Percentiles rank a stretch among this genome's conserved stretches.
These are phyloP conservation scores for Theobroma cacao DNA, from an alignment of 345 rosid species.

Conservation along the genomic window DNA sequence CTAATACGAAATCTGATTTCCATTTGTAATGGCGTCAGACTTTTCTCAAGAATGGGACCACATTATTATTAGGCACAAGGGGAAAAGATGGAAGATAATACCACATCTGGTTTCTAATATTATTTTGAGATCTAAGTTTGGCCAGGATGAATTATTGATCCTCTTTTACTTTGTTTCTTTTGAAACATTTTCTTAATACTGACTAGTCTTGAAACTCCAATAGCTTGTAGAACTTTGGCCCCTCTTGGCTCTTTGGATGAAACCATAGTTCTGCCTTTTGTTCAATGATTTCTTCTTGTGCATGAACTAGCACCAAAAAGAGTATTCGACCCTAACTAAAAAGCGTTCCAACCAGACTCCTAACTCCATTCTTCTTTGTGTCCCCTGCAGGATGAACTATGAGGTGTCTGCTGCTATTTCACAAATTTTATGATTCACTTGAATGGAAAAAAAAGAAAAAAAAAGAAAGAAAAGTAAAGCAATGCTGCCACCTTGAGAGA, in stretches of 20 bases:
- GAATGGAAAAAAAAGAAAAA: background rate
- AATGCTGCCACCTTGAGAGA: background rate
- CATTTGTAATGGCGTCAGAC: too few relatives aligned
- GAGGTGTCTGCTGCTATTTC: slow-evolving; percentile 9
- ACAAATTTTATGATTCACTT: background rate
- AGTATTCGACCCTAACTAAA: background rate
- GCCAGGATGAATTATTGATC: too few relatives aligned
- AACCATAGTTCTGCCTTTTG: background rate
- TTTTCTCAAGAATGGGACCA: background rate
- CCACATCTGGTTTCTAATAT: background rate
- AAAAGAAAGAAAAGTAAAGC: background rate
- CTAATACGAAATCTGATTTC: background rate
- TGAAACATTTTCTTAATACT: background rate
- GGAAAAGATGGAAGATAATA: background rate
- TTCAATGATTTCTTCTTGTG: background rate
- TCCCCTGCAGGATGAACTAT: slow-evolving; percentile 51
- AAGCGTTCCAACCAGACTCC: background rate
- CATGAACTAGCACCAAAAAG: background rate
- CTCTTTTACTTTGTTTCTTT: background rate
- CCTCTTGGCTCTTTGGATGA: too few relatives aligned
- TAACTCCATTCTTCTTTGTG: background rate
- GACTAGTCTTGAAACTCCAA: too few relatives aligned
- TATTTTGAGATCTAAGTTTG: background rate
- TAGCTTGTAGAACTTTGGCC: background rate
- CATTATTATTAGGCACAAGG: background rate